Evolutionary conservation across 2,329 filamentous ascomycete genomes (phyloP).

Genomic region (Pyricularia sp.): DNA sequence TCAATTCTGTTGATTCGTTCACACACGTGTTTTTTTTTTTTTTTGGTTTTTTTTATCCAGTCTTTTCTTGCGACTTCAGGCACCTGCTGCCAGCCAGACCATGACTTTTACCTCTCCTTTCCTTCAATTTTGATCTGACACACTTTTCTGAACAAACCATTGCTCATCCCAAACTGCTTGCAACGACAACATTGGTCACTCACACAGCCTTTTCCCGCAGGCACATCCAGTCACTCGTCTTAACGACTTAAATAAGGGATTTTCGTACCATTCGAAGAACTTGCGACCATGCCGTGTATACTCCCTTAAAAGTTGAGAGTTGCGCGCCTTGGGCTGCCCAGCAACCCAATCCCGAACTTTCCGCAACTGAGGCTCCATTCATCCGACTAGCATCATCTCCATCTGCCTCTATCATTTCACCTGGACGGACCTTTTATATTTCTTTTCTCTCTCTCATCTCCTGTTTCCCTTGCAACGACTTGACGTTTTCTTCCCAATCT

Average conservation of each 20-base stretch:
- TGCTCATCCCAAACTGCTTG: background rate
- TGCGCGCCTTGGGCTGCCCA: constrained; percentile 4
- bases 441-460: background rate
- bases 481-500: background rate
- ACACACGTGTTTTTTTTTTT: background rate
- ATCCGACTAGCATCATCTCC: background rate
- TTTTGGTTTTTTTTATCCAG: background rate
- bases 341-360: constrained; percentile 3
- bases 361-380: background rate
- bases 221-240: background rate
- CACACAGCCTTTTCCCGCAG: background rate
- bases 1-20: background rate
- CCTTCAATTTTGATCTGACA: background rate
- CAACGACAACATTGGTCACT: background rate
- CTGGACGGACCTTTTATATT: background rate
- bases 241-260: background rate
- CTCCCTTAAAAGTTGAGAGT: constrained; percentile 17
- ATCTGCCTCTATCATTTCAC: background rate
- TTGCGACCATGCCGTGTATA: constrained; percentile 23
- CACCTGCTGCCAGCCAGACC: background rate
- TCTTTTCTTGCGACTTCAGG: background rate
- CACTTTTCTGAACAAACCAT: background rate
- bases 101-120: constrained; percentile 1
- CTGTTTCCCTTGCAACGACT: background rate
- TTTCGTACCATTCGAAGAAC: constrained; percentile 4